phyloP scores from a whole-genome alignment of 352 stramenopile species.

The Phytophthora sojae region DNA sequence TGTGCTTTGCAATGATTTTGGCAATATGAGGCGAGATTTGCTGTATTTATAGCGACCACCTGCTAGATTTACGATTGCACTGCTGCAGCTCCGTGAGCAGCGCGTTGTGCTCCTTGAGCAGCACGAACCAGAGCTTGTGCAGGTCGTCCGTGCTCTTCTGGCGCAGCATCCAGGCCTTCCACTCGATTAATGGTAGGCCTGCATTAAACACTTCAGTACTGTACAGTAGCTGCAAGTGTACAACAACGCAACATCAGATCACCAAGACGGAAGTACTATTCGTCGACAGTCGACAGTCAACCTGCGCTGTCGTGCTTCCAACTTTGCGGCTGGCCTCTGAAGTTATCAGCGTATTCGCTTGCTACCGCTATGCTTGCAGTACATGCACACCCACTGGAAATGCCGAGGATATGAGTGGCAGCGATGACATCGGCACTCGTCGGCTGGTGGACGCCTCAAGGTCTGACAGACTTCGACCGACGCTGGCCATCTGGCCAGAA shows the following conservation, averaged over 20 bases:
- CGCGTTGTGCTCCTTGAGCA: slow-evolving; percentile 98
- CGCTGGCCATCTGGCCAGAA: slow-evolving; percentile 5
- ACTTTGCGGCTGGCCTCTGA: not conserved
- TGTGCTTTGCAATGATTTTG: no score
- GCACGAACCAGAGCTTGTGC: slow-evolving; percentile 98
- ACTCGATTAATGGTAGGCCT: no score
- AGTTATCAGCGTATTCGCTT: not conserved
- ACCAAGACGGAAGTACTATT: slow-evolving; percentile 1
- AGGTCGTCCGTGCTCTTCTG: slow-evolving; percentile 98
- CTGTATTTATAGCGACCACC: no score
- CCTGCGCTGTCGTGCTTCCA: not conserved
- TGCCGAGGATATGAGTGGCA: not conserved
- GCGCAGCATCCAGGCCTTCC: slow-evolving; percentile 96
- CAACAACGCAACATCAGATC: no score
- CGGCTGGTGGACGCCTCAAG: not conserved
- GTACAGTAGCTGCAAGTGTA: no score
- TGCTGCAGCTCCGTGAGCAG: slow-evolving; percentile 94
- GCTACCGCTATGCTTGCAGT: not conserved
- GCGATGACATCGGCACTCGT: not conserved
- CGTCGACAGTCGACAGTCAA: not conserved
- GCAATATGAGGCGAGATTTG: no score
- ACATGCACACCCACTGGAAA: not conserved
- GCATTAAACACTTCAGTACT: no score
- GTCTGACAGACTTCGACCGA: not conserved
- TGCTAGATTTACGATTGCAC: no score